Conservation (phyloP, 495 filamentous ascomycete genomes). For the Xylaria telfairii region DNA sequence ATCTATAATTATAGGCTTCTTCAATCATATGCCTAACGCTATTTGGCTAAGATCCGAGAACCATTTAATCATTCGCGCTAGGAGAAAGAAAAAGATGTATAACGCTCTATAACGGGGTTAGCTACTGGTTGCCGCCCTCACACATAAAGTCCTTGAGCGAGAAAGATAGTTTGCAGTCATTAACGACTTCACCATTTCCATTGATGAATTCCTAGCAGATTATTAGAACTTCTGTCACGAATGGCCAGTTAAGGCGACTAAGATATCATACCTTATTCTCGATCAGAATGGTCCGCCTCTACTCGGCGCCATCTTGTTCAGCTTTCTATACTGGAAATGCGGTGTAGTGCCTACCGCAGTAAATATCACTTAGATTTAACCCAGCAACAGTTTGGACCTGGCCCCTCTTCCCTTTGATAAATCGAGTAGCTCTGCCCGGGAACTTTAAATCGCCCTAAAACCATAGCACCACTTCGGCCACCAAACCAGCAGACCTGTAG, state of each 20-base stretch:
- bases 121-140: too few relatives aligned
- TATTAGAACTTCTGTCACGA: neutral
- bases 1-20: too few relatives aligned
- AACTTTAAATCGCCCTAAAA: neutral
- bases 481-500: neutral
- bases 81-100: too few relatives aligned
- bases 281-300: neutral
- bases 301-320: neutral
- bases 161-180: neutral
- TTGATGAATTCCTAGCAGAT: neutral
- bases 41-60: too few relatives aligned
- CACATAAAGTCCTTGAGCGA: conserved; percentile 2
- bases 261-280: neutral
- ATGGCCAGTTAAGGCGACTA: neutral
- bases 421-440: neutral
- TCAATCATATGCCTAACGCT: too few relatives aligned
- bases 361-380: neutral
- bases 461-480: conserved; percentile 9
- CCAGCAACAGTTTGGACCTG: neutral
- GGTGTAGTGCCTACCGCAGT: neutral
- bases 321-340: neutral
- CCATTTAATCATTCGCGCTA: too few relatives aligned
- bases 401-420: neutral
- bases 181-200: neutral
- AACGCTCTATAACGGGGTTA: too few relatives aligned